Evolutionary conservation across 805 yeast species (phyloP).

Genomic region (Hagleromyces aurorensis): DNA sequence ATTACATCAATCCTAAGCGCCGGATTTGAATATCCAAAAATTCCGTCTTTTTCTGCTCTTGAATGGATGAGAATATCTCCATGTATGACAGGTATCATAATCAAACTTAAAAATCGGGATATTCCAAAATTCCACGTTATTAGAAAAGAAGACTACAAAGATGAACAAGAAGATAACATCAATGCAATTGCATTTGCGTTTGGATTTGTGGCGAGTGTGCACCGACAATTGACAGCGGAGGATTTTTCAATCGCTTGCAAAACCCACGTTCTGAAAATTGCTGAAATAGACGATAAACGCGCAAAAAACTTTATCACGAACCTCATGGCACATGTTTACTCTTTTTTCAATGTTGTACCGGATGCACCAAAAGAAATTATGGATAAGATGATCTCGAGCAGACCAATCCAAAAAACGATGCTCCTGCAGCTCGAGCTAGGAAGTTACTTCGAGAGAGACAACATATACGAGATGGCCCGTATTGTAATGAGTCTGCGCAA

Average conservation of each 20-base stretch:
- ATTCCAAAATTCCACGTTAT: slow-evolving; percentile 19
- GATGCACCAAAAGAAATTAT: slow-evolving; percentile 31
- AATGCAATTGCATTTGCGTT: slow-evolving; percentile 30
- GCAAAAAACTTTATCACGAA: slow-evolving; percentile 23
- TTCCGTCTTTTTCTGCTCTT: slow-evolving; percentile 16
- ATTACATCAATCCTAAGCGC: slow-evolving; percentile 27
- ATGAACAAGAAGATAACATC: slow-evolving; percentile 15
- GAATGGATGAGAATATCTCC: slow-evolving; percentile 31
- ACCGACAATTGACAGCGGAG: slow-evolving; percentile 29
- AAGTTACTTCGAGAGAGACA: slow-evolving; percentile 19
- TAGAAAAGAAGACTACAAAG: slow-evolving; percentile 11
- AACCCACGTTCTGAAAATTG: slow-evolving; percentile 19
- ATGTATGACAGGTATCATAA: slow-evolving; percentile 27
- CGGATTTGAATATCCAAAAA: slow-evolving; percentile 21
- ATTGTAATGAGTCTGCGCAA: slow-evolving; percentile 26
- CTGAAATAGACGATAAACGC: slow-evolving; percentile 16
- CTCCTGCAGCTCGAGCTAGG: slow-evolving; percentile 30
- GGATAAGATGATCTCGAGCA: slow-evolving; percentile 31
- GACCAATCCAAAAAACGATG: slow-evolving; percentile 31
- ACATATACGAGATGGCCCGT: slow-evolving; percentile 29
- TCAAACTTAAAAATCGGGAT: slow-evolving; percentile 13
- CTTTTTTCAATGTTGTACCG: slow-evolving; percentile 30
- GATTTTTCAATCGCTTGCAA: slow-evolving; percentile 31
- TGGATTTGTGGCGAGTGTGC: slow-evolving; percentile 30
- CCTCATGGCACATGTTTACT: slow-evolving; percentile 23